These are phyloP conservation scores for Phalaenopsis hybrid DNA, from an alignment of 116 monocot genomes.

Conservation along the genomic window DNA sequence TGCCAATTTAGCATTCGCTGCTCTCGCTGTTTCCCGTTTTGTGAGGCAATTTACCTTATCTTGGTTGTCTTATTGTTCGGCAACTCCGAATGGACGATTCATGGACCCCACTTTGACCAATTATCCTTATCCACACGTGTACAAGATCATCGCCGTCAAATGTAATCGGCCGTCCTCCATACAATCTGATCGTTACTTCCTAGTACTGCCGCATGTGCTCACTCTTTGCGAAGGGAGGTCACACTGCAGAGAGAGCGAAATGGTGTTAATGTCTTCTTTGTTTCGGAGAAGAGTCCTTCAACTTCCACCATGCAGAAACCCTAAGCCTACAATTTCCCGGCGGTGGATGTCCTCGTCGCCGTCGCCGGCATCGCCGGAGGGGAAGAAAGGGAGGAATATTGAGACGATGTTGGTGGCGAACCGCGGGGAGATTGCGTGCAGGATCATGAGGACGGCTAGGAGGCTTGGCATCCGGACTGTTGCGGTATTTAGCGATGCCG, in stretches of 20 bases:
- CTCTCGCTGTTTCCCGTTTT: too few species aligned
- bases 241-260: not conserved
- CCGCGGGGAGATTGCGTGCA: conserved; percentile 93
- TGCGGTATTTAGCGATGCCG: conserved; percentile 92
- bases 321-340: not conserved
- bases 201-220: not conserved
- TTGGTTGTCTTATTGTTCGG: too few species aligned
- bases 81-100: too few species aligned
- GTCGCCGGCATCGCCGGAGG: not conserved
- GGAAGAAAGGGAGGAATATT: conserved; percentile 21
- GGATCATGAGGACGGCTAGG: conserved; percentile 75
- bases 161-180: too few species aligned
- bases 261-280: conserved; percentile 26
- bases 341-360: conserved; percentile 17
- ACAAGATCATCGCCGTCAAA: too few species aligned
- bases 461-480: conserved; percentile 83
- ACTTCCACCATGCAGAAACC: not conserved
- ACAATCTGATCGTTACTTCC: too few species aligned
- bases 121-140: too few species aligned
- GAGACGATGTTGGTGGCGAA: conserved; percentile 97
- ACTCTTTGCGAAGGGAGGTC: not conserved
- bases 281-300: conserved; percentile 19
- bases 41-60: too few species aligned
- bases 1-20: too few species aligned
- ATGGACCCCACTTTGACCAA: too few species aligned